A percentile compares a stretch with the other conserved stretches of the same genome.
phyloP scores from a whole-genome alignment of 1,284 basidiomycete genomes.

The Moesziomyces sp. region DNA sequence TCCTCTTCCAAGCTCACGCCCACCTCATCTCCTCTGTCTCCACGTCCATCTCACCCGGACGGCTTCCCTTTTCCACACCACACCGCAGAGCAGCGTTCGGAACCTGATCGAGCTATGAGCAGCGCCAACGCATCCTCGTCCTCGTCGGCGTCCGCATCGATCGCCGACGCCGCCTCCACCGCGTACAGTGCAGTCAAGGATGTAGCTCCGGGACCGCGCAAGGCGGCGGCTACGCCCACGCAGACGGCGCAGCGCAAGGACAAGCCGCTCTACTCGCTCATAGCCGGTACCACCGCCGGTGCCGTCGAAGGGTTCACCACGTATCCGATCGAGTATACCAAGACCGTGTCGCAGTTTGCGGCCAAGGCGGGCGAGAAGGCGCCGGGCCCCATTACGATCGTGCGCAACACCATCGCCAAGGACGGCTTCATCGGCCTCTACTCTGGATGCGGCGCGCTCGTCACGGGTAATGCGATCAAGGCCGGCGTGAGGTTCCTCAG shows the following conservation, averaged over 20 bases:
- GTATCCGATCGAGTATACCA: conserved; percentile 94
- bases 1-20: conserved; percentile 10
- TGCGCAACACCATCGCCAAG: conserved; percentile 64
- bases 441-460: conserved; percentile 61
- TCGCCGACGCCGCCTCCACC: conserved; percentile 28
- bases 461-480: conserved; percentile 64
- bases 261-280: conserved; percentile 60
- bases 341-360: conserved; percentile 73
- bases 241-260: conserved; percentile 50
- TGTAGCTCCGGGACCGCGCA: conserved; percentile 32
- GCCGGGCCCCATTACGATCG: conserved; percentile 66
- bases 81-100: too few relatives aligned
- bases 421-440: conserved; percentile 68
- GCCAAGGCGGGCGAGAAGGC: conserved; percentile 63
- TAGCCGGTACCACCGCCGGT: conserved; percentile 90
- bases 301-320: conserved; percentile 82
- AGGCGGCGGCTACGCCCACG: conserved; percentile 30
- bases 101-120: conserved; percentile 12
- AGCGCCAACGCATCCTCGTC: conserved; percentile 9
- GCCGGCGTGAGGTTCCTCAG: conserved; percentile 83
- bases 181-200: conserved; percentile 39
- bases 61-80: too few relatives aligned
- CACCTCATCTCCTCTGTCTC: background rate
- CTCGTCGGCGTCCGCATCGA: conserved; percentile 18
- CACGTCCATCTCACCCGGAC: background rate